Evolutionary conservation across 345 rosid species (phyloP), one percentile per base, ranked within the genome.

Genomic region (Aethionema arabicum): DNA sequence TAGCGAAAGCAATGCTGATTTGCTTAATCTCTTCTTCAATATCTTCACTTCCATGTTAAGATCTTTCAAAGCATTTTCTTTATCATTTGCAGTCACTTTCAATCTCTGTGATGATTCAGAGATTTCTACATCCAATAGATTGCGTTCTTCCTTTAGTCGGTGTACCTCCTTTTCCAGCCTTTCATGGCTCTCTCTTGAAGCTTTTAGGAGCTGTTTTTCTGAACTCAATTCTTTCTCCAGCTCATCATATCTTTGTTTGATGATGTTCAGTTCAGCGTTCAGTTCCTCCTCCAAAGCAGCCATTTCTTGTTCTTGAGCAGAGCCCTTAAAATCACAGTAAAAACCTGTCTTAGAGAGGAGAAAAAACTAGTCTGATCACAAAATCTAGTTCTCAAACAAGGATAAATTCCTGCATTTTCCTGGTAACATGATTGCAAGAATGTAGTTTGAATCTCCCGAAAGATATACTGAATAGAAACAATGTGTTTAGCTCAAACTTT

Each of bases 11-110:
- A 8, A 64, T 59, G 69, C 82, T 77, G 56, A 92, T 79, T 59
- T 81, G 77, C 79, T 84, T 87, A 13, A 89, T 75, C 77, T 89
- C 87, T 72, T 82, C 90, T 68, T 84, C 85, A 2, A 92, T 78
- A 60, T 65, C 70, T 65, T 76, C n/a, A 77, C 74, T 84, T 87
- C 90, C 38, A 42, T 52, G 61, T 75, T 80, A 60, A 87, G 70
- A 58, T 85, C 88, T 65, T 76, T 83, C 78, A 81, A 72, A 43
- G 73, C 72, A 61, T 77, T 83, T 56, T 87, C 95, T 79, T 83
- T 85, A 63, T 80, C 81, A 59, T 68, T 62, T 6, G 72, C 73
- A 48, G 73, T 74, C 62, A 60, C 35, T 36, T 78, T 67, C 40
- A 82, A 72, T 44, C 75, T 85, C 67, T 63, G 72, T 59, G 81